Base-by-base conservation (phyloP, 2,329 filamentous ascomycete genomes). In the Diaporthe sp. region DNA sequence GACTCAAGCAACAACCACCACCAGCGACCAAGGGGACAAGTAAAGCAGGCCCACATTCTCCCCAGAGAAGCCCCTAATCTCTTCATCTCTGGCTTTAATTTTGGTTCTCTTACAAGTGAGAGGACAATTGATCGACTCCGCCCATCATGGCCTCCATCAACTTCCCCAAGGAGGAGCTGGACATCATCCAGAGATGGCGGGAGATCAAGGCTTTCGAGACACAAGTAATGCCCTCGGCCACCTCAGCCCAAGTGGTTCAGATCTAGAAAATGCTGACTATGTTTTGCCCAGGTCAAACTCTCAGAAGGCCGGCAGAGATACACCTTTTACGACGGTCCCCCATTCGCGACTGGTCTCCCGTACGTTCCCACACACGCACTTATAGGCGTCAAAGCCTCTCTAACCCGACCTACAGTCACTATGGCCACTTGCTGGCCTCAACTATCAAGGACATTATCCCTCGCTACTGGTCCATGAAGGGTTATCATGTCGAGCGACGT, bases 401-500 rank as follows among this genome's bases (percentile, higher is more conserved):
- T 77, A 70, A 75, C n/a, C 9, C 34, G 12, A 22, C 5, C 10
- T 44, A 17, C 70, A 75, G 73, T 63, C 92, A 93, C 80, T 93
- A 89, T 76, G 90, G 90, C 77, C 95, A 98, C 85, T 87, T 98
- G 72, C 89, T 98, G 79, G 94, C 96, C 51, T 98, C 95, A 28
- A 98, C 96, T 68, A 98, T 98, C 87, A 98, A 98, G 85, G 96
- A 98, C 84, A 97, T 98, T 76, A 98, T 98, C 79, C 95, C 96
- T 12, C 90, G 96, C 80, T 98, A 98, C 85, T 98, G 96, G 95
- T 95, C 95, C 71, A 98, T 98, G 96, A 97, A 97, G 83, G 96
- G 96, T 22, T 94, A 93, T 82, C 94, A 98, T 86, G 96, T 98
- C 71, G 95, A 97, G 87, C 91, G 96, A 78, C 91, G 96, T 76